Percentiles rank a stretch among this genome's conserved stretches.
Evolutionary conservation across 768 basidiomycete species (phyloP).

Genomic region (Calocera viscosa): DNA sequence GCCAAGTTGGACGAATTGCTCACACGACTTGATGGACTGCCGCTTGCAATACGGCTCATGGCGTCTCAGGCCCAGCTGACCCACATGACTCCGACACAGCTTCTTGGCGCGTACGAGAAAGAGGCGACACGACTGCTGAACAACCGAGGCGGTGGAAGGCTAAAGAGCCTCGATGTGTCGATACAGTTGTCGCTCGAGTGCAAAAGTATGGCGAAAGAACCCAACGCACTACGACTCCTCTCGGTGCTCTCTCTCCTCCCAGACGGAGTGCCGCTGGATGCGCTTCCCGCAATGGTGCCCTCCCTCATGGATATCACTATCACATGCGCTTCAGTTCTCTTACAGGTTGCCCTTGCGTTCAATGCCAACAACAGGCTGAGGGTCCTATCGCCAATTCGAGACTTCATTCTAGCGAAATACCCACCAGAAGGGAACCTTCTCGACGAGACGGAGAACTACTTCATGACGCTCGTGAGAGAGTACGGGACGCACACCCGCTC

Average conservation of each 20-base stretch:
- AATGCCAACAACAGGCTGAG: too few species aligned
- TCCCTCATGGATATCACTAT: too few species aligned
- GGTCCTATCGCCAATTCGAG: too few species aligned
- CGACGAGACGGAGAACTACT: too few species aligned
- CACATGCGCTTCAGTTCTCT: too few species aligned
- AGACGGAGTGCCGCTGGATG: too few species aligned
- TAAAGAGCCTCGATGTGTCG: conserved; percentile 19
- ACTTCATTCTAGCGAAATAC: too few species aligned
- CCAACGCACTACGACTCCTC: conserved; percentile 20
- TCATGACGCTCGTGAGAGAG: too few species aligned
- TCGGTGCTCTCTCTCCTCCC: conserved; percentile 23
- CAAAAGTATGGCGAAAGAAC: conserved; percentile 16
- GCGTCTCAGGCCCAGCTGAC: neutral
- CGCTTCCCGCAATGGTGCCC: too few species aligned
- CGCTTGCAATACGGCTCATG: neutral
- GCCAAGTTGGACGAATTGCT: conserved; percentile 6
- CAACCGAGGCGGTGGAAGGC: conserved; percentile 4
- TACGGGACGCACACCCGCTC: too few species aligned
- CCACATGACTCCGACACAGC: neutral
- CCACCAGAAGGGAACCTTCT: too few species aligned
- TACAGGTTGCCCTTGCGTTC: too few species aligned
- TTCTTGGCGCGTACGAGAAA: neutral
- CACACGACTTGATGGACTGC: neutral
- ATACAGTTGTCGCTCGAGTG: conserved; percentile 21
- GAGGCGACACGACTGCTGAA: conserved; percentile 9